Evolutionary conservation across 441 rosid genomes (phyloP), one percentile per base, ranked within the genome.

Genomic region (Adansonia grandidieri): DNA sequence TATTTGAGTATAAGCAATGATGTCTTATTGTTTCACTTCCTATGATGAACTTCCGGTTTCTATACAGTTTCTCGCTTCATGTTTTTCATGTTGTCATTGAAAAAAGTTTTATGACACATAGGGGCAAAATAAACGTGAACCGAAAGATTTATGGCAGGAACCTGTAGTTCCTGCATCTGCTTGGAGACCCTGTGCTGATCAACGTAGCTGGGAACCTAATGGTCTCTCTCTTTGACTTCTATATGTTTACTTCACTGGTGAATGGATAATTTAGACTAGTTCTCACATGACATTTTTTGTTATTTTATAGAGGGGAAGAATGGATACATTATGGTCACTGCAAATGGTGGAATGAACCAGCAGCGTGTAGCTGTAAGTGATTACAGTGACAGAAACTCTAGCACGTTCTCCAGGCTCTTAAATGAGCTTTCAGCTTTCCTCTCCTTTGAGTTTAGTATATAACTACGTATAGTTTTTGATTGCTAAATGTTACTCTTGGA

Each of bases 341-440:
- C 98, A 79, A 97, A 97, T 88, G 99, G 99, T 68, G 99, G n/a
- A n/a, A n/a, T n/a, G n/a, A n/a, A n/a, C 84, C 99, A 97, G 88
- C 99, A 95, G 82, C 85, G 98, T 80, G 99, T 97, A 28, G 98
- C 99, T 81, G 99, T 94, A 89, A 92, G 98, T 79, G 75, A 19
- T 82, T 13, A 73, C 61, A n/a, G 20, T 6, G 2, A 11, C 32
- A 28, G 32, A 20, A 81, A 61, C 68, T 79, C 54, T 73, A 51
- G 75, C 77, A 47, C 57, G 37, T 54, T 20, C 65, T 47, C 22
- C 2, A 51, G 66, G 74, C 63, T 77, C 37, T 0, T 50, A 40
- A 47, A 63, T 73, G 64, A 74, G 50, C 53, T 9, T 61, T 65
- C 14, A 40, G 42, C 40, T 74, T 64, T 60, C 14, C 57, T 80